Evolutionary conservation across 176 grass and related monocot species (phyloP), one percentile per base, ranked within the genome.

Genomic region (Pontederia paniculata): DNA sequence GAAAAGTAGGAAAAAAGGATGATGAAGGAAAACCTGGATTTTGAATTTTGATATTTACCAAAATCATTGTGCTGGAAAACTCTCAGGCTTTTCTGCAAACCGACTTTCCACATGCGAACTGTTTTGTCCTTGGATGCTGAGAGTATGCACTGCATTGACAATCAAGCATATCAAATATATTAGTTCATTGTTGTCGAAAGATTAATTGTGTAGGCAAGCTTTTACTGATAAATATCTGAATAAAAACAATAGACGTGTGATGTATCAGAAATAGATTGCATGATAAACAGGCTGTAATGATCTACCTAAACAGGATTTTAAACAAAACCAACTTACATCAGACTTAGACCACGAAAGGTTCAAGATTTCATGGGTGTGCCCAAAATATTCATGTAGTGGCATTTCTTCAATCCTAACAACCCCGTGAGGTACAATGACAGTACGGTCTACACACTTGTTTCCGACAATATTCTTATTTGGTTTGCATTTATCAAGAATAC

Each of bases 291-390:
- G n/a, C n/a, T n/a, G n/a, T n/a, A n/a, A n/a, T n/a, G n/a, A n/a
- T n/a, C n/a, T n/a, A n/a, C n/a, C n/a, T n/a, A n/a, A n/a, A n/a
- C n/a, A n/a, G n/a, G n/a, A n/a, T n/a, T n/a, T n/a, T n/a, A n/a
- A n/a, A n/a, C 7, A 20, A 45, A 7, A 17, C 12, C 41, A 53
- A 71, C 93, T 75, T 77, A 98, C 93, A 80, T 98, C 65, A 60
- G 77, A 91, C 15, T 69, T 70, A 64, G 93, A 98, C 93, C 86
- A 98, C 37, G 82, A 68, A 69, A 98, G 67, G 71, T 91, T 86
- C 23, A 98, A 66, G 66, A 98, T 87, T 28, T 74, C 80, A 72
- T 65, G 69, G 22, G 43, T 81, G 77, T 98, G 93, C 2, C 83
- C 83, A 51, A 42, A 65, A 44, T 90, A 98, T 63, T 98, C 86